phyloP scores from a whole-genome alignment of 768 basidiomycete species.

The Auricularia sp. region DNA sequence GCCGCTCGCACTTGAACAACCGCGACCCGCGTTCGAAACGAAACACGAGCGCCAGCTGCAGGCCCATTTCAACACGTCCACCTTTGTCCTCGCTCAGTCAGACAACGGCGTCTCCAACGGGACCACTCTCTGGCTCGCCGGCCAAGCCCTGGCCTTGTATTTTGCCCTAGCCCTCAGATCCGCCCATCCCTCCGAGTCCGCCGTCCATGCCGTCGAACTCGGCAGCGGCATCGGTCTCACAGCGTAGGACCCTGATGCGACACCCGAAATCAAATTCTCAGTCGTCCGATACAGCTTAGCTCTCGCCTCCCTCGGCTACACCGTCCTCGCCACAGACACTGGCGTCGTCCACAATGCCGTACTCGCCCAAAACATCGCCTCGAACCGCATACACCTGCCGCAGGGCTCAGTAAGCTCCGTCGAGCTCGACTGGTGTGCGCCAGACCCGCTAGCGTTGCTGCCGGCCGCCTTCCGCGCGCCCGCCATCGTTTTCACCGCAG shows the following conservation, averaged over 20 bases:
- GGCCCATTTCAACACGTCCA: constrained; percentile 28
- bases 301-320: constrained; percentile 58
- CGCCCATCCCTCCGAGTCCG: background rate
- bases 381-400: constrained; percentile 29
- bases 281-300: constrained; percentile 36
- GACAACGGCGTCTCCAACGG: constrained; percentile 62
- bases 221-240: constrained; percentile 77
- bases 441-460: constrained; percentile 13
- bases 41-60: constrained; percentile 47
- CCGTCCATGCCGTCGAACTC: constrained; percentile 49
- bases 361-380: constrained; percentile 48
- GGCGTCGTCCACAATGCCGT: constrained; percentile 52
- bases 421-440: constrained; percentile 60
- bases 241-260: constrained; percentile 36
- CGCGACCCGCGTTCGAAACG: constrained; percentile 26
- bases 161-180: constrained; percentile 31
- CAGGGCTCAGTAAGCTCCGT: constrained; percentile 42
- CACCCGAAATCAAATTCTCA: background rate
- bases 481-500: constrained; percentile 70
- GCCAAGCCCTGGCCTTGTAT: constrained; percentile 62
- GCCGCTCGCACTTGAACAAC: background rate
- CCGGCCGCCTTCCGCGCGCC: constrained; percentile 33
- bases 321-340: constrained; percentile 70
- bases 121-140: constrained; percentile 76
- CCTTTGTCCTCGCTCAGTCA: constrained; percentile 44